Evolutionary conservation across 306 rosid species (phyloP), one percentile per base, ranked within the genome.

Genomic region (Inga oerstediana): DNA sequence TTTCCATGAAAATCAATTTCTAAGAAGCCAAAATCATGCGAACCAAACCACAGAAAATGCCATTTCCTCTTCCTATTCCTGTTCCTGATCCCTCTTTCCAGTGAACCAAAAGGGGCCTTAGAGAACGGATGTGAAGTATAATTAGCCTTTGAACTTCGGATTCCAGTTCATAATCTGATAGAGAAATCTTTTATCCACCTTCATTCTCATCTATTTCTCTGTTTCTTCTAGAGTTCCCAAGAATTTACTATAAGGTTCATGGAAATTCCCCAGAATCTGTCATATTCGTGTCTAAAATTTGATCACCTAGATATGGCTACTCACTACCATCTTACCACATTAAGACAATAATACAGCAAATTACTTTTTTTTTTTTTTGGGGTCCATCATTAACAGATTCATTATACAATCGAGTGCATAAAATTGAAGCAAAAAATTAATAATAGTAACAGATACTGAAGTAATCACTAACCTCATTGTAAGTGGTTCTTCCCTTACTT

Each of bases 401-500:
- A 8, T 44, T 5, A 71, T n/a, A 56, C 48, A 66, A 51, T 64
- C 66, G 27, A 19, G 32, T 49, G 43, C 34, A 48, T 8, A 37
- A 72, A 69, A 72, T 61, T n/a, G 48, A 58, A 80, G 74, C 81
- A 78, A 84, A 41, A 54, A 17, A 52, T 74, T 65, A 59, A 22
- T 9, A 64, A 65, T 75, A 4, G 58, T 30, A 22, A 48, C 13
- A 77, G 81, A 75, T 72, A 70, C 65, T 46, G 68, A 79, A 77
- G 64, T 72, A 76, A 85, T 66, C 76, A 75, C 75, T 83, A 35
- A 95, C 98, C 98, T 95, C 98, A 61, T 93, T 95, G 80, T 95
- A 95, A 73, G 97, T 93, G 64, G 98, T 95, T 87, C 97, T 91
- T 52, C 98, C 98, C 88, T 92, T 93, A 94, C 97, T 93, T 88